phyloP scores from a whole-genome alignment of 2,329 filamentous ascomycete genomes.

The Trichoderma hamatum region DNA sequence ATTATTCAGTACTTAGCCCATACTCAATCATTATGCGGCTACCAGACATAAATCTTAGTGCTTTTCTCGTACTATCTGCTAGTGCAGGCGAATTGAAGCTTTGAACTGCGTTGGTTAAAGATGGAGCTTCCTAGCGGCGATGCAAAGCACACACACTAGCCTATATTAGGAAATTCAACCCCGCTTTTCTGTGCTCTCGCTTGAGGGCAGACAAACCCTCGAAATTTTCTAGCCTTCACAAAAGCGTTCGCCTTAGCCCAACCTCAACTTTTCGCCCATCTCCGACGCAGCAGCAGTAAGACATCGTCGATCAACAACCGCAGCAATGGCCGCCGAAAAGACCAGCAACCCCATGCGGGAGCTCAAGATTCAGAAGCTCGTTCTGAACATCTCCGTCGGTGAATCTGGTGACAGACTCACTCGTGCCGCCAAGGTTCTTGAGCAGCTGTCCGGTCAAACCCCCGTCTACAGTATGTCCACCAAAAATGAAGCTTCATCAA shows the following conservation, averaged over 20 bases:
- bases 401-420: conserved; percentile 99
- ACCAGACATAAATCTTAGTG: rapidly evolving
- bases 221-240: conserved; percentile 43
- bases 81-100: background rate
- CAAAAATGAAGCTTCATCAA: background rate
- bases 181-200: conserved; percentile 35
- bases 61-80: background rate
- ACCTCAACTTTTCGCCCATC: conserved; percentile 35
- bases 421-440: conserved; percentile 98
- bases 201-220: conserved; percentile 49
- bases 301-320: conserved; percentile 41
- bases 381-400: conserved; percentile 99
- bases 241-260: conserved; percentile 37
- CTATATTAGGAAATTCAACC: conserved; percentile 11
- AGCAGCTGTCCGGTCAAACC: conserved; percentile 99
- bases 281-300: conserved; percentile 41
- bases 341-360: conserved; percentile 98
- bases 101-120: background rate
- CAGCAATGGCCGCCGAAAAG: conserved; percentile 72
- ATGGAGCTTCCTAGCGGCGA: background rate
- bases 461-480: conserved; percentile 94
- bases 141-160: conserved; percentile 33
- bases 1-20: background rate
- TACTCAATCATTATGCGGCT: background rate
- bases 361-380: conserved; percentile 98